phyloP scores from a whole-genome alignment of 805 yeast genomes.

The Candida ortonii region DNA sequence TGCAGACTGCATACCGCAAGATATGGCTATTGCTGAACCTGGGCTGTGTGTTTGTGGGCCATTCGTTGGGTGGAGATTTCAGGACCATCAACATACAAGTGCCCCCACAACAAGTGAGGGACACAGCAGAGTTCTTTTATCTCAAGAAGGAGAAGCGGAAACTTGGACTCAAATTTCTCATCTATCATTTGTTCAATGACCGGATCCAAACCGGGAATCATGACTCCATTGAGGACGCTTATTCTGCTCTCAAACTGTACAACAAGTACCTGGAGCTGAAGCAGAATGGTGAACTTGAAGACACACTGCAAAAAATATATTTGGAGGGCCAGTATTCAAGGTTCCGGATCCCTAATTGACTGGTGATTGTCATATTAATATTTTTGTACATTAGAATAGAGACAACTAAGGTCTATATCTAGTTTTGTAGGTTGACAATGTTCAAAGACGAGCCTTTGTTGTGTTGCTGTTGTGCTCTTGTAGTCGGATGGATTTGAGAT shows the following conservation, averaged over 20 bases:
- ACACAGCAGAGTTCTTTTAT: conserved; percentile 79
- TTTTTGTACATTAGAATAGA: conserved; percentile 1
- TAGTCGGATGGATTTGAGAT: conserved; percentile 26
- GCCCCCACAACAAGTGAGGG: conserved; percentile 81
- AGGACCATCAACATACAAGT: conserved; percentile 89
- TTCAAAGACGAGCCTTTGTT: conserved; percentile 18
- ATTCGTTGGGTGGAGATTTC: conserved; percentile 88
- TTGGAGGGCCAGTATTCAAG: conserved; percentile 60
- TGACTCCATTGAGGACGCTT: conserved; percentile 96
- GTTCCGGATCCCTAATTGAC: conserved; percentile 45
- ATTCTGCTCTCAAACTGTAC: conserved; percentile 77
- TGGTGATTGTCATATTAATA: not conserved
- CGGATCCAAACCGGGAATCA: conserved; percentile 91
- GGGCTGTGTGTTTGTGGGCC: conserved; percentile 93
- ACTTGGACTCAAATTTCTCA: conserved; percentile 79
- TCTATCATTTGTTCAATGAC: conserved; percentile 70
- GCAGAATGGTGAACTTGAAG: conserved; percentile 57
- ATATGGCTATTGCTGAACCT: conserved; percentile 86
- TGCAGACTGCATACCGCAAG: conserved; percentile 81
- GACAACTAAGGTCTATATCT: not conserved
- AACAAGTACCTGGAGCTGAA: conserved; percentile 64
- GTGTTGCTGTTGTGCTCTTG: conserved; percentile 30
- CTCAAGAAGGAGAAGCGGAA: conserved; percentile 72
- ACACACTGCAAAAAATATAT: conserved; percentile 63
- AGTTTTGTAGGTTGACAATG: conserved; percentile 23